phyloP scores from a whole-genome alignment of 2,329 filamentous ascomycete genomes.

The Westerdykella sp. region DNA sequence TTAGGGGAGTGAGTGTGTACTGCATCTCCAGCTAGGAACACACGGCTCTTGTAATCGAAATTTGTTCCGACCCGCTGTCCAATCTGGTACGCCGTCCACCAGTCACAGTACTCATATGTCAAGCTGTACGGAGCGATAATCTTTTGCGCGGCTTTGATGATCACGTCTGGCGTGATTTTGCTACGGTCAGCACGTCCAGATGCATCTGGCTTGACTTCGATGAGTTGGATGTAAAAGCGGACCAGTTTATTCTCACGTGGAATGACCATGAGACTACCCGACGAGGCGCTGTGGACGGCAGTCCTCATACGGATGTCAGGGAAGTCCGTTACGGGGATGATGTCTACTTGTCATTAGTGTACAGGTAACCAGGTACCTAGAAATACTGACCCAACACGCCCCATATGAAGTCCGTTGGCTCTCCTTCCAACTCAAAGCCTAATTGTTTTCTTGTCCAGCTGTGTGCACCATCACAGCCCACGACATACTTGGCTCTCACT shows the following conservation, averaged over 20 bases:
- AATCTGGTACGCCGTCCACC: constrained; percentile 64
- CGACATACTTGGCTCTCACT: constrained; percentile 56
- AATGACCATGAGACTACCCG: constrained; percentile 59
- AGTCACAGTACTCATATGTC: constrained; percentile 58
- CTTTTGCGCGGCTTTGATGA: constrained; percentile 56
- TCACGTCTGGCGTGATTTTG: constrained; percentile 57
- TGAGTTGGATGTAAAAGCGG: constrained; percentile 60
- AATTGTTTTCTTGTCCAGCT: constrained; percentile 58
- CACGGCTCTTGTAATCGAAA: constrained; percentile 51
- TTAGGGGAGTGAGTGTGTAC: constrained; percentile 55
- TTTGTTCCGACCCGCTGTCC: constrained; percentile 57
- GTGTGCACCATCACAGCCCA: constrained; percentile 64
- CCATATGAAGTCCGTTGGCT: constrained; percentile 51
- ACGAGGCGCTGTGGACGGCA: constrained; percentile 51
- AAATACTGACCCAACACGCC: constrained; percentile 40
- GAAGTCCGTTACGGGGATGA: constrained; percentile 52
- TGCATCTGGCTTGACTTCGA: constrained; percentile 40
- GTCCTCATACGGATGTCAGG: constrained; percentile 55
- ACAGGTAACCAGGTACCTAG: constrained; percentile 11
- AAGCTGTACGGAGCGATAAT: constrained; percentile 64
- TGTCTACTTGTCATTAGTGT: constrained; percentile 33
- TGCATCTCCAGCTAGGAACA: constrained; percentile 67
- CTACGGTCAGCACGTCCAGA: constrained; percentile 50
- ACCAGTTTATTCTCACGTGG: constrained; percentile 59
- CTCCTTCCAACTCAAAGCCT: constrained; percentile 51